A percentile compares a stretch with the other conserved stretches of the same genome.
Conservation (phyloP, 805 yeast species). For the Lipomyces spencermartinsiae region DNA sequence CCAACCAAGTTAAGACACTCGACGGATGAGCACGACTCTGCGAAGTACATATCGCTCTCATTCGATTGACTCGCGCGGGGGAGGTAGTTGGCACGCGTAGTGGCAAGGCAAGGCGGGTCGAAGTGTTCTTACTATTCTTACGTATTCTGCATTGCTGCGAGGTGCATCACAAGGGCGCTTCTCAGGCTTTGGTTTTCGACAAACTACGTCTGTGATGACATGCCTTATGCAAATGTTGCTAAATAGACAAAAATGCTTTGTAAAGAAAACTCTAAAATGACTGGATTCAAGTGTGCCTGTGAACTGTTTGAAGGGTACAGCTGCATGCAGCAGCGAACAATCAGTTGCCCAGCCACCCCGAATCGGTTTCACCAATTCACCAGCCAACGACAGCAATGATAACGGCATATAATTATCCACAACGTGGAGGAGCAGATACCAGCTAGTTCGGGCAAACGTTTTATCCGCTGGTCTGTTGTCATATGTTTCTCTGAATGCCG, state of each 20-base stretch:
- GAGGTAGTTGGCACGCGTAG: background rate
- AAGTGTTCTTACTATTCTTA: background rate
- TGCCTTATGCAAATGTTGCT: background rate
- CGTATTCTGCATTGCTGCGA: background rate
- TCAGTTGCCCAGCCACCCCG: no score
- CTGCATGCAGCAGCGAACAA: no score
- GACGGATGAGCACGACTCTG: background rate
- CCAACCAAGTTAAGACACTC: no score
- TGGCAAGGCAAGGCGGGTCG: background rate
- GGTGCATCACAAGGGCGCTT: no score
- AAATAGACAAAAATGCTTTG: background rate
- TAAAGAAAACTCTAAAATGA: background rate
- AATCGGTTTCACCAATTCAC: no score
- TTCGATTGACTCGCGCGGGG: background rate
- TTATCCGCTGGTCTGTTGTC: no score
- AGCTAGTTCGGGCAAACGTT: no score
- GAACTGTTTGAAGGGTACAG: background rate
- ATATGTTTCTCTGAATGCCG: no score
- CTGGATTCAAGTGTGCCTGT: background rate
- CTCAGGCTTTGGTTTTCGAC: no score
- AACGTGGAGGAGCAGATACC: no score
- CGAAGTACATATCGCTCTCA: background rate
- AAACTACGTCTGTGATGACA: background rate
- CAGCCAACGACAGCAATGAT: no score
- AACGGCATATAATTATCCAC: no score